These are phyloP conservation scores for Rhizopogon vinicolor DNA, from an alignment of 768 basidiomycete species.

Conservation along the genomic window DNA sequence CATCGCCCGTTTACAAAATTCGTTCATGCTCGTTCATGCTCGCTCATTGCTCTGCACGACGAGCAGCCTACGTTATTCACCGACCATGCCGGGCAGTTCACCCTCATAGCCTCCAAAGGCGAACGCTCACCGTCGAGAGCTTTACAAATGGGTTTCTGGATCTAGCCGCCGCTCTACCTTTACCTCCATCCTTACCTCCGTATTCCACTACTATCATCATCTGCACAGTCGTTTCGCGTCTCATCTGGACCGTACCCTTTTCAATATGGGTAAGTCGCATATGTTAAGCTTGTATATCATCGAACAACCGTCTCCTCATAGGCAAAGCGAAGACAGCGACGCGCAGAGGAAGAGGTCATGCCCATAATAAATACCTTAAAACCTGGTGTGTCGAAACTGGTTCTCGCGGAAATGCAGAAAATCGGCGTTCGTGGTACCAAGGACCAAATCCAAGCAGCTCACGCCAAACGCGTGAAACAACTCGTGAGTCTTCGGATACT, in stretches of 20 bases:
- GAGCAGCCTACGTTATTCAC: conserved; percentile 6
- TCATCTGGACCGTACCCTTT: conserved; percentile 58
- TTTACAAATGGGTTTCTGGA: conserved; percentile 70
- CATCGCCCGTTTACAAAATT: background rate
- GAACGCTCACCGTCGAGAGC: conserved; percentile 21
- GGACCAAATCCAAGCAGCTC: conserved; percentile 42
- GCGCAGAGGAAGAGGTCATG: conserved; percentile 55
- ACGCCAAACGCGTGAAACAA: conserved; percentile 42
- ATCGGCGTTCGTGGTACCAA: conserved; percentile 52
- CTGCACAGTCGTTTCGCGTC: conserved; percentile 55
- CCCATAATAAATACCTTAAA: conserved; percentile 52
- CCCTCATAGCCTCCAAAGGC: conserved; percentile 9
- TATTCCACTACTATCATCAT: conserved; percentile 77
- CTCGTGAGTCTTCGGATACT: conserved; percentile 33
- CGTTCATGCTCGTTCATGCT: conserved; percentile 18
- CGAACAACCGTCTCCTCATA: conserved; percentile 22
- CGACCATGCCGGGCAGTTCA: conserved; percentile 6
- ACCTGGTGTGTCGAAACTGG: conserved; percentile 30
- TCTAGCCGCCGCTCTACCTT: conserved; percentile 69
- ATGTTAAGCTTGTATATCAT: background rate
- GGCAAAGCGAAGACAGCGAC: conserved; percentile 58
- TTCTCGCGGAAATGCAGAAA: conserved; percentile 47
- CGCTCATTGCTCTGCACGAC: conserved; percentile 11
- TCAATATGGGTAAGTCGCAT: conserved; percentile 61
- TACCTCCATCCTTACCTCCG: conserved; percentile 60